Conservation (phyloP, 2,329 filamentous ascomycete species). For the Trichoderma citrinoviride region DNA sequence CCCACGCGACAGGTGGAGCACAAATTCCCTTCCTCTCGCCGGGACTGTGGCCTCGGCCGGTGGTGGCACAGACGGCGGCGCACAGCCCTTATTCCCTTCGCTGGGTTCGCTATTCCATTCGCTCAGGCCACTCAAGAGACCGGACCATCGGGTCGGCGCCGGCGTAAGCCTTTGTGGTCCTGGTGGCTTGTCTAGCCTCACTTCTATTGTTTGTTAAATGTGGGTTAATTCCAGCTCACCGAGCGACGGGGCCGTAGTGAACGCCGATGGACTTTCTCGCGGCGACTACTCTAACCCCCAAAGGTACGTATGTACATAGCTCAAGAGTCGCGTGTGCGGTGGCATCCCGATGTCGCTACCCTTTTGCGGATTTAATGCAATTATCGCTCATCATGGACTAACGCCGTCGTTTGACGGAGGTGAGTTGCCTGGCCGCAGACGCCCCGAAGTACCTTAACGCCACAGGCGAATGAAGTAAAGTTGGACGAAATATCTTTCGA, state of each 20-base stretch:
- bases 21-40: no score
- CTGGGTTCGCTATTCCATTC: background rate
- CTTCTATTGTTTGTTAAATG: background rate
- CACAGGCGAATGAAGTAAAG: no score
- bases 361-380: background rate
- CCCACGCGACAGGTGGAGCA: constrained; percentile 23
- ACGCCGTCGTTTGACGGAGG: background rate
- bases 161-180: background rate
- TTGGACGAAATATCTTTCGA: no score
- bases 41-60: background rate
- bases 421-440: no score
- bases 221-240: background rate
- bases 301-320: background rate
- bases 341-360: background rate
- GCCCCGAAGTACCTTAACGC: no score
- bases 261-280: background rate
- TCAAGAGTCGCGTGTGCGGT: background rate
- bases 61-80: constrained; percentile 6
- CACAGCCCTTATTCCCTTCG: background rate
- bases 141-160: background rate
- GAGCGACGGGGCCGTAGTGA: background rate
- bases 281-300: no score
- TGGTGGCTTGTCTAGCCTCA: background rate
- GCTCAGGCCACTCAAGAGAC: background rate
- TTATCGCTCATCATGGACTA: background rate